Percentiles rank a stretch among this genome's conserved stretches.
These are phyloP conservation scores for Fusarium devonianum DNA, from an alignment of 2,329 filamentous ascomycete genomes.

Conservation along the genomic window DNA sequence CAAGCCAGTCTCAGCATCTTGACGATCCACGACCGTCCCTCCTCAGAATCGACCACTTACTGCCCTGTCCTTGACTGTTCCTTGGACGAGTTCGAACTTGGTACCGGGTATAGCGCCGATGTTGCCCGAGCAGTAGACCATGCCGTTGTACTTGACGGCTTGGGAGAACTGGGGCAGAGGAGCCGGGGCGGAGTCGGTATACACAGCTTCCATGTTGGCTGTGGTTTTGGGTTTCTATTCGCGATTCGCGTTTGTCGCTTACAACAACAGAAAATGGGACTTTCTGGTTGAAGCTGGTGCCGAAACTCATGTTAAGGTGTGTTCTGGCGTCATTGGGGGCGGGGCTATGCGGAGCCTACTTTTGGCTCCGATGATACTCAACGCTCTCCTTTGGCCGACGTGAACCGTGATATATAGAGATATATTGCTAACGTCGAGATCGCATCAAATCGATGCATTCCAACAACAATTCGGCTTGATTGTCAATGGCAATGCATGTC, in stretches of 20 bases:
- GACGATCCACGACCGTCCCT: neutral
- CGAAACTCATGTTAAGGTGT: neutral
- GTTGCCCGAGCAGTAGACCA: slow-evolving; percentile 75
- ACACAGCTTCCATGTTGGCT: slow-evolving; percentile 6
- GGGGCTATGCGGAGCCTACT: neutral
- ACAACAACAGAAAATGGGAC: neutral
- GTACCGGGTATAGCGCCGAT: slow-evolving; percentile 66
- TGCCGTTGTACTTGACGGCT: slow-evolving; percentile 67
- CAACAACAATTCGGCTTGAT: too few relatives aligned
- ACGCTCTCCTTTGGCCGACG: too few relatives aligned
- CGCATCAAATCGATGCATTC: too few relatives aligned
- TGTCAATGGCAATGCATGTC: too few relatives aligned
- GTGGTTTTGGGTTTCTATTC: neutral
- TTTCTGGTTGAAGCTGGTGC: neutral
- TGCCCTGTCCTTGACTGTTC: slow-evolving; percentile 60
- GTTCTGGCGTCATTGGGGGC: neutral
- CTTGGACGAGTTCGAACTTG: slow-evolving; percentile 57
- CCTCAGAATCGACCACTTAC: slow-evolving; percentile 11
- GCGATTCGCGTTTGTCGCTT: too few relatives aligned
- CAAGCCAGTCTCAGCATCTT: neutral
- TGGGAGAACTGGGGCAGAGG: slow-evolving; percentile 64
- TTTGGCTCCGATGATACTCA: neutral
- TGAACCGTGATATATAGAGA: too few relatives aligned
- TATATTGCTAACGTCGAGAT: too few relatives aligned
- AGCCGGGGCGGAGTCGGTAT: slow-evolving; percentile 9